phyloP scores from a whole-genome alignment of 306 rosid species.

The Ochetophila trinervis region DNA sequence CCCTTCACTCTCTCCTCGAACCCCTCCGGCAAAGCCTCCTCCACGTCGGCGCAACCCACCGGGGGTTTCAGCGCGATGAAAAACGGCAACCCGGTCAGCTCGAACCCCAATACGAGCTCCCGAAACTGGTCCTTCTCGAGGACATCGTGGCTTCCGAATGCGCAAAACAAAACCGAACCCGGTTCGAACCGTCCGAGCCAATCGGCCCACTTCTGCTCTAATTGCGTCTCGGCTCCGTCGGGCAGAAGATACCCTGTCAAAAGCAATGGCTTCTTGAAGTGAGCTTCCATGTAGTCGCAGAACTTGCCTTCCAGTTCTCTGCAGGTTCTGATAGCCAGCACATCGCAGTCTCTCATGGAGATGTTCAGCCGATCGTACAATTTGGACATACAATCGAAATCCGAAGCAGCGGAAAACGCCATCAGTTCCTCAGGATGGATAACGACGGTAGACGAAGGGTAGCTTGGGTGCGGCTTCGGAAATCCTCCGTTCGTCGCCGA shows the following conservation, averaged over 20 bases:
- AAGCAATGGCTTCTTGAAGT: conserved; percentile 38
- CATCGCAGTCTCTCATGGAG: conserved; percentile 36
- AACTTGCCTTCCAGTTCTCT: conserved; percentile 59
- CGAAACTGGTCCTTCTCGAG: conserved; percentile 40
- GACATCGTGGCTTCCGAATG: conserved; percentile 54
- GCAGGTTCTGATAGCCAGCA: conserved; percentile 44
- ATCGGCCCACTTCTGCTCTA: conserved; percentile 49
- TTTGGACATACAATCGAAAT: too few relatives aligned
- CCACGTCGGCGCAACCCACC: conserved; percentile 29
- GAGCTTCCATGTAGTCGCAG: conserved; percentile 42
- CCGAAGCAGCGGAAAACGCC: conserved; percentile 39
- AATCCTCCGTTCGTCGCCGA: conserved; percentile 19
- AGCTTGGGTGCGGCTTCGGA: conserved; percentile 44
- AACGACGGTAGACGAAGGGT: conserved; percentile 55
- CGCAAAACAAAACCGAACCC: conserved; percentile 43
- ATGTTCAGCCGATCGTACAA: too few relatives aligned
- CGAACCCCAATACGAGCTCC: conserved; percentile 56
- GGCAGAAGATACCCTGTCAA: conserved; percentile 50
- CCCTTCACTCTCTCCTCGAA: conserved; percentile 38
- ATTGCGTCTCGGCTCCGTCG: conserved; percentile 23
- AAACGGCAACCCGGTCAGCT: conserved; percentile 50
- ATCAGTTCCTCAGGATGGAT: too few relatives aligned
- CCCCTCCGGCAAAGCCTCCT: conserved; percentile 50
- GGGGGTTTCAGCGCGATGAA: conserved; percentile 47
- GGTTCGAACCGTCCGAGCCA: conserved; percentile 46